Evolutionary conservation across 1,284 basidiomycete genomes (phyloP).

Genomic region (Farysia itapuensis): DNA sequence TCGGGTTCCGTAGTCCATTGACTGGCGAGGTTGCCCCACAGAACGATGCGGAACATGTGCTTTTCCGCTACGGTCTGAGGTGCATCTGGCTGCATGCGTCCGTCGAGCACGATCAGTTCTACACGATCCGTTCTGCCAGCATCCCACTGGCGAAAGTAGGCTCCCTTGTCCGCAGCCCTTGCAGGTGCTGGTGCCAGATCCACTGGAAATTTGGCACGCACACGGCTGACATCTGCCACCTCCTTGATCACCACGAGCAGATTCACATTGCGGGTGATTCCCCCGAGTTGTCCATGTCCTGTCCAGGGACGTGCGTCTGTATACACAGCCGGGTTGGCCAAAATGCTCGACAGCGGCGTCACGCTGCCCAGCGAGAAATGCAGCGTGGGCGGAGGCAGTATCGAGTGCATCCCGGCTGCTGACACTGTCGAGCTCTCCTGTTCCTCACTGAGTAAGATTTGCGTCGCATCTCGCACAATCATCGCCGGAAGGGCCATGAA

Average conservation of each 20-base stretch:
- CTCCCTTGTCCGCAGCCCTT: neutral
- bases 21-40: slow-evolving; percentile 10
- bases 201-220: slow-evolving; percentile 1
- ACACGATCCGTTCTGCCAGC: neutral
- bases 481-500: too few species aligned
- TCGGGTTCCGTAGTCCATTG: slow-evolving; percentile 3
- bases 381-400: slow-evolving; percentile 23
- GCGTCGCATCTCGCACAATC: too few species aligned
- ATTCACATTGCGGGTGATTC: slow-evolving; percentile 2
- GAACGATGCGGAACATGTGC: slow-evolving; percentile 6
- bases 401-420: slow-evolving; percentile 8
- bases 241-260: slow-evolving; percentile 22
- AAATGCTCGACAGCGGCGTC: slow-evolving; percentile 11
- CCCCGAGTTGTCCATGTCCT: too few species aligned
- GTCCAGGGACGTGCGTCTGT: neutral
- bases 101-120: neutral
- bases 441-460: too few species aligned
- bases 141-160: neutral
- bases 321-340: slow-evolving; percentile 10
- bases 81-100: neutral
- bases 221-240: slow-evolving; percentile 4
- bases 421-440: neutral
- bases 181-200: neutral
- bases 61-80: slow-evolving; percentile 4
- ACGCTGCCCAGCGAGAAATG: slow-evolving; percentile 8